Evolutionary conservation across 192 early-diverging fungal species (phyloP), one percentile per base, ranked within the genome.

Genomic region (Coemansia sp.): DNA sequence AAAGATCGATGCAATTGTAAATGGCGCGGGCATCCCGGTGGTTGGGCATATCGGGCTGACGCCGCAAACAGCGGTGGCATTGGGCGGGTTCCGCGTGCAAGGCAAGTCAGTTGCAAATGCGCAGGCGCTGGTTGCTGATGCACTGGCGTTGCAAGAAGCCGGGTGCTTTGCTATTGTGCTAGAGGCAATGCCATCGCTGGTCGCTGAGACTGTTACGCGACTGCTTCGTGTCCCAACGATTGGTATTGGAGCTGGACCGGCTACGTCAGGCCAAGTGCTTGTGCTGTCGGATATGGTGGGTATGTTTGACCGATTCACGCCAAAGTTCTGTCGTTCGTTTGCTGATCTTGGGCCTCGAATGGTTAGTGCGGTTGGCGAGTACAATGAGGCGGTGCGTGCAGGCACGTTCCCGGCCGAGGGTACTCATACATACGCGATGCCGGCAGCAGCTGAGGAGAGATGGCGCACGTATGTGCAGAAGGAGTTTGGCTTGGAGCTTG

Each of bases 21-120:
- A 83, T 27, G 78, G 73, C 50, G 89, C 94, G 2, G 97, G 97
- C 22, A 91, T 98, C 23, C 95, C 97, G 11, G 95, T 99, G 6
- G 70, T 98, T 19, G 96, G 90, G 2, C 97, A 99, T 57, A 88
- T 99, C 62, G 96, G 97, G 0, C 76, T 99, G 61, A 99, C 94
- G 10, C 97, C 97, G 53, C 97, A 98, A 74, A 86, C 94, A 4
- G 89, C 90, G 43, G 82, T 89, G 49, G 82, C 90, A 4, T 69
- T 98, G 68, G 93, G 94, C 60, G 94, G 94, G 19, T 98, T 91
- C 82, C 88, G 86, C 56, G 92, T 95, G 29, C 94, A 97, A 70
- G 96, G 93, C 39, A 95, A 94, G 62, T 92, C 95, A 12, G 84
- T 86, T 0, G 75, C 85, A 55, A 85, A 84, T 79, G 95, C 95